Base-by-base conservation (phyloP, 2,329 filamentous ascomycete species). In the Nothophaeocryptopus gaeumannii region DNA sequence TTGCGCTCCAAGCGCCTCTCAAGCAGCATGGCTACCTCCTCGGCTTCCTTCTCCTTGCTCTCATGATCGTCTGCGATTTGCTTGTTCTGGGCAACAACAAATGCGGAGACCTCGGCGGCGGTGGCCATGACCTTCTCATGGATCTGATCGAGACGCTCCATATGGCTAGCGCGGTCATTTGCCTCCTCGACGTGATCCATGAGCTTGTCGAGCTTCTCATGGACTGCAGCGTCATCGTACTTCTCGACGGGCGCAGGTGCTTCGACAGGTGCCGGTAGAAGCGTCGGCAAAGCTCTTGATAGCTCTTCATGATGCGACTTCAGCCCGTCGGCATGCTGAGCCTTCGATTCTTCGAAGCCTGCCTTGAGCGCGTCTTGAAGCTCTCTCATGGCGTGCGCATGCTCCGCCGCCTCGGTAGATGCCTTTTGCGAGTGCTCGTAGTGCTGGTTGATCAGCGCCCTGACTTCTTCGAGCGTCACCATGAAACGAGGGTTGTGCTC, bases 401-500 rank as follows among this genome's bases (percentile, higher is more conserved):
- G 65, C 50, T 70, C 63, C 13, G 60, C 63, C 11, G 66, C 64
- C 1, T 56, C 55, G 7, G 69, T 63, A 29, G 67, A 64, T 9
- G 72, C 67, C 38, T 80, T 78, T 69, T 91, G 89, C 11, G 89
- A 87, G 65, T 95, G 88, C 60, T 95, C 89, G 63, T 87, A 96
- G 67, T 97, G 91, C 65, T 95, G 82, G 16, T 83, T 86, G 47
- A 96, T 88, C 16, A 95, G 78, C 7, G 83, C 76, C 34, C 95
- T 78, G n/a, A 97, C 83, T 62, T 96, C 88, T 61, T 89, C 86
- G 58, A 99, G 82, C 0, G 88, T 82, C 45, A 92, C 85, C 50
- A 96, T 80, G 58, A 97, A 87, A 71, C 95, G 87, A 1, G 93
- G 93, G 60, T 96, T 86, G 58, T 86, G 86, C 67, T 96, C 90